phyloP scores from a whole-genome alignment of 2,329 filamentous ascomycete genomes.

The Aspergillus quadrilineatus region DNA sequence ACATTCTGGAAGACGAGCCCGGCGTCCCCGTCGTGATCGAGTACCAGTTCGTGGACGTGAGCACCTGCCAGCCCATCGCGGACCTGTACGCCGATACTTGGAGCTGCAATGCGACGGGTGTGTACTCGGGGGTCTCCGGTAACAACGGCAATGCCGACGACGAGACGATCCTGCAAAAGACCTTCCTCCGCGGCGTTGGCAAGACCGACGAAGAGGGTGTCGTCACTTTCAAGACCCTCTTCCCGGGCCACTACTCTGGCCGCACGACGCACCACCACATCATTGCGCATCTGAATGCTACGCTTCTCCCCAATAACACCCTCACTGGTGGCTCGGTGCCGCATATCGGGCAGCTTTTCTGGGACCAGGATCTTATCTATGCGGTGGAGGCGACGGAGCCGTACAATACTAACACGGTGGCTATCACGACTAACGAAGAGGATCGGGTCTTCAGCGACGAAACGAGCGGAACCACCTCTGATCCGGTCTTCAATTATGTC shows the following conservation, averaged over 20 bases:
- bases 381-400: conserved; percentile 49
- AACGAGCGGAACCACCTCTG: conserved; percentile 15
- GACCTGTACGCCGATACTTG: conserved; percentile 37
- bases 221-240: conserved; percentile 41
- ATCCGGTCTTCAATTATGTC: conserved; percentile 18
- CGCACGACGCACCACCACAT: conserved; percentile 34
- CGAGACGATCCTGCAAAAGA: conserved; percentile 37
- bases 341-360: conserved; percentile 64
- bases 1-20: conserved; percentile 36
- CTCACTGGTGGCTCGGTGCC: conserved; percentile 51
- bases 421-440: conserved; percentile 15
- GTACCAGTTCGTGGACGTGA: conserved; percentile 40
- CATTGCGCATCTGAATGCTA: conserved; percentile 30
- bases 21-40: conserved; percentile 42
- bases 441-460: conserved; percentile 17
- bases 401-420: conserved; percentile 22
- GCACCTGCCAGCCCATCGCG: conserved; percentile 41
- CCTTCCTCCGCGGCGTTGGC: conserved; percentile 47
- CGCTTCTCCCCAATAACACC: conserved; percentile 30
- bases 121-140: conserved; percentile 30
- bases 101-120: conserved; percentile 36
- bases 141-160: conserved; percentile 25
- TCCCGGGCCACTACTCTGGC: conserved; percentile 48
- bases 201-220: conserved; percentile 43
- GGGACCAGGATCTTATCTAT: conserved; percentile 55